Evolutionary conservation across 164 flowering plant species (phyloP).

Genomic region (Vitis rupestris): DNA sequence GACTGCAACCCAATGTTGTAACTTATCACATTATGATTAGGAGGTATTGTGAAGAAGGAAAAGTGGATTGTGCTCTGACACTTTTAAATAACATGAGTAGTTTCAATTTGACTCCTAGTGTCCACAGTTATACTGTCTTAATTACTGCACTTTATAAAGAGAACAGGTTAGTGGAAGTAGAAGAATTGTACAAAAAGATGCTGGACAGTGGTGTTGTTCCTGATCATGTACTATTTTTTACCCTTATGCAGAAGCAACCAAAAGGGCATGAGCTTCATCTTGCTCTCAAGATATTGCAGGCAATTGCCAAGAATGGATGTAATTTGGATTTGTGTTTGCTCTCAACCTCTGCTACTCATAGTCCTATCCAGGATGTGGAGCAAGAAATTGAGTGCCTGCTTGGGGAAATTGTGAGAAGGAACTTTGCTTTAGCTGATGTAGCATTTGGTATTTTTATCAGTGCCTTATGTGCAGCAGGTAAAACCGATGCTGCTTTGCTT

Average conservation of each 20-base stretch:
- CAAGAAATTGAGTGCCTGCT: slow-evolving; percentile 40
- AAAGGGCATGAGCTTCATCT: slow-evolving; percentile 38
- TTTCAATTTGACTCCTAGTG: slow-evolving; percentile 29
- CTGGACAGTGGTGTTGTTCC: slow-evolving; percentile 40
- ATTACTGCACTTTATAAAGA: slow-evolving; percentile 43
- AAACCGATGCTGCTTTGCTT: slow-evolving; percentile 30
- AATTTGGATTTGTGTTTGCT: slow-evolving; percentile 22
- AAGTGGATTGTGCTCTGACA: slow-evolving; percentile 41
- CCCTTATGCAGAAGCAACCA: slow-evolving; percentile 32
- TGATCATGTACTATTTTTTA: slow-evolving; percentile 45
- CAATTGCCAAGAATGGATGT: slow-evolving; percentile 35
- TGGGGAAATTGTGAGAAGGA: slow-evolving; percentile 28
- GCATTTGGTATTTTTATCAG: slow-evolving; percentile 41
- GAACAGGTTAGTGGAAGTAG: slow-evolving; percentile 33
- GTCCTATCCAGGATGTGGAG: slow-evolving; percentile 13
- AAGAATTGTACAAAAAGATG: slow-evolving; percentile 39
- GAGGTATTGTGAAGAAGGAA: slow-evolving; percentile 43
- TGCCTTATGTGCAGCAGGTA: slow-evolving; percentile 49
- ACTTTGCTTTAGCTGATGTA: slow-evolving; percentile 26
- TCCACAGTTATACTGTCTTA: slow-evolving; percentile 52
- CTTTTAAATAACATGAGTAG: slow-evolving; percentile 32
- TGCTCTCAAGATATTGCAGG: slow-evolving; percentile 35
- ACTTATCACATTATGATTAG: slow-evolving; percentile 46
- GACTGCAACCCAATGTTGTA: slow-evolving; percentile 40
- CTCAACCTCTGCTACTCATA: slow-evolving; percentile 5